A percentile compares a stretch with the other conserved stretches of the same genome.
Conservation (phyloP, 306 rosid genomes). For the Trifolium repens region DNA sequence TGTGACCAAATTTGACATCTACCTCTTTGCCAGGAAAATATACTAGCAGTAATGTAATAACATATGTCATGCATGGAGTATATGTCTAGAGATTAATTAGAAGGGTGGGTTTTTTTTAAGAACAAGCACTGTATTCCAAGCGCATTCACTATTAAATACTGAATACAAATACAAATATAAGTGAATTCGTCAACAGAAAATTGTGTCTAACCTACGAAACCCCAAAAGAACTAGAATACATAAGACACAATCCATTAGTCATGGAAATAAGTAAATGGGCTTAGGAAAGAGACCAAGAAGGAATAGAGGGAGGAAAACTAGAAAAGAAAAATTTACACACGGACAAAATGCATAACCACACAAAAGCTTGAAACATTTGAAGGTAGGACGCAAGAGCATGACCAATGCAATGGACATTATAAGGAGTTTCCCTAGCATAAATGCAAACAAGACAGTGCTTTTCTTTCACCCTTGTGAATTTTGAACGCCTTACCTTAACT, state of each 20-base stretch:
- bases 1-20: not conserved
- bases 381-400: slow-evolving; percentile 19
- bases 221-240: slow-evolving; percentile 18
- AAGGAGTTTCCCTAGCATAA: slow-evolving; percentile 7
- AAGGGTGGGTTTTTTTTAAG: not conserved
- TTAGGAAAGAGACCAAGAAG: not conserved
- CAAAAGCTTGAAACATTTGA: slow-evolving; percentile 5
- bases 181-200: not conserved
- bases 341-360: slow-evolving; percentile 9
- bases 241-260: not conserved
- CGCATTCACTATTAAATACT: not conserved
- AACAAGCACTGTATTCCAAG: not conserved
- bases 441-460: not conserved
- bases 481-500: not conserved
- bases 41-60: not conserved
- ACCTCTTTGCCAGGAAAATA: slow-evolving; percentile 4
- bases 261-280: not conserved
- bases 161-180: slow-evolving; percentile 13
- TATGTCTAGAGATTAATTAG: not conserved
- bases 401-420: slow-evolving; percentile 10
- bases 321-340: not conserved
- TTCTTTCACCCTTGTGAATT: slow-evolving; percentile 10
- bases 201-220: not conserved
- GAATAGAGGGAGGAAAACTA: not conserved
- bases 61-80: not conserved